Conservation (phyloP, 805 yeast genomes). For the Metahyphopichia silvanorum region DNA sequence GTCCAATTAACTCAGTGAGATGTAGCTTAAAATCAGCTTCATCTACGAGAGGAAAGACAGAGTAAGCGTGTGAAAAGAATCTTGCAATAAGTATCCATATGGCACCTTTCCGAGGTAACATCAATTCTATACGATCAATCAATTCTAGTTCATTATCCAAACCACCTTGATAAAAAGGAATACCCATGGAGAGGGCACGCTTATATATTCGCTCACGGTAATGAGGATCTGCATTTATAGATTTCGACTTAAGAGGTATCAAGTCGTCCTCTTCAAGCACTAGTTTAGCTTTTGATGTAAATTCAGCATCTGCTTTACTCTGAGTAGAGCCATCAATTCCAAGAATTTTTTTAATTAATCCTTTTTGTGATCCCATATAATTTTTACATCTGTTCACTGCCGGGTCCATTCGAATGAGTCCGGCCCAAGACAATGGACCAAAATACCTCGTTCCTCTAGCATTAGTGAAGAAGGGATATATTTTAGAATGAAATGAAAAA, state of each 20-base stretch:
- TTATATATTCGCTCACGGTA: conserved; percentile 9
- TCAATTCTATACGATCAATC: conserved; percentile 25
- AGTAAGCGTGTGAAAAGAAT: conserved; percentile 40
- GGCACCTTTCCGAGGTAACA: conserved; percentile 33
- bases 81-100: conserved; percentile 38
- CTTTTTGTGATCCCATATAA: background rate
- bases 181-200: conserved; percentile 19
- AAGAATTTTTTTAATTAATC: background rate
- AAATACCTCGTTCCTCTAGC: background rate
- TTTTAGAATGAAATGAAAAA: background rate
- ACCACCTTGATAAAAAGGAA: conserved; percentile 28
- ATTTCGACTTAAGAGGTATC: background rate
- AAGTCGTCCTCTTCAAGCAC: background rate
- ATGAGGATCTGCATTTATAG: background rate
- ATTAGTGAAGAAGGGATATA: background rate
- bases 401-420: background rate
- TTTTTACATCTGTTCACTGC: background rate
- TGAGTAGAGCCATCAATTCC: no score
- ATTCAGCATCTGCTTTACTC: background rate
- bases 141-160: conserved; percentile 20
- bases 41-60: conserved; percentile 43
- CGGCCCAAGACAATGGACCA: background rate
- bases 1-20: conserved; percentile 11
- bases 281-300: background rate
- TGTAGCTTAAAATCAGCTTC: conserved; percentile 19